A percentile compares a stretch with the other conserved stretches of the same genome.
Evolutionary conservation across 345 rosid species (phyloP).

Genomic region (Lepidium africanum): DNA sequence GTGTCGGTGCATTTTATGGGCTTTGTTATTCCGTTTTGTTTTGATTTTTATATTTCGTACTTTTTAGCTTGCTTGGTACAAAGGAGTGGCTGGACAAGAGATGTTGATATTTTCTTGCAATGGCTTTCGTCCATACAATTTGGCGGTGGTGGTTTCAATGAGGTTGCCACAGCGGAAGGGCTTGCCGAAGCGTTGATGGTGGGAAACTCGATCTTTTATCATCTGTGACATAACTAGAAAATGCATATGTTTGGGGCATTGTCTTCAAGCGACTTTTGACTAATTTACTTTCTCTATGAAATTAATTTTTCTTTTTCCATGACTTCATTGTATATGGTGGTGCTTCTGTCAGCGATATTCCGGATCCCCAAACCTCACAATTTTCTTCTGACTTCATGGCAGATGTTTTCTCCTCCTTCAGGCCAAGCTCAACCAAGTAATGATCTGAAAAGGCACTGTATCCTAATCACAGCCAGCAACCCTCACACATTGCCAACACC

Average conservation of each 20-base stretch:
- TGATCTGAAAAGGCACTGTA: conserved; percentile 79
- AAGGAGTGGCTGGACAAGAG: conserved; percentile 92
- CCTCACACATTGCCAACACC: conserved; percentile 91
- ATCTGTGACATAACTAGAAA: background rate
- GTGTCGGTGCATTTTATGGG: background rate
- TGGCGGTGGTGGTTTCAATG: conserved; percentile 88
- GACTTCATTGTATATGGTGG: background rate
- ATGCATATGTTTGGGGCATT: background rate
- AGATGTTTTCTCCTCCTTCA: conserved; percentile 78
- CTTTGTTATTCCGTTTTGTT: background rate
- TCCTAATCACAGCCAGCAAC: conserved; percentile 87
- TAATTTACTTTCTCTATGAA: background rate
- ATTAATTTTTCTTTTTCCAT: background rate
- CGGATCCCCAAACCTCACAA: background rate
- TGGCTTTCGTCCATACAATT: conserved; percentile 77
- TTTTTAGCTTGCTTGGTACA: conserved; percentile 82
- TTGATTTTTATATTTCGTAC: background rate
- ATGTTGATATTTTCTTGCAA: conserved; percentile 67
- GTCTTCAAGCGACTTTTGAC: background rate
- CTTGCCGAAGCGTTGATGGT: conserved; percentile 97
- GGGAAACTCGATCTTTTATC: conserved; percentile 11
- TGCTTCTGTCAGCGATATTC: conserved; percentile 9
- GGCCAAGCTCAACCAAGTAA: conserved; percentile 57
- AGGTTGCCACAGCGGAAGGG: conserved; percentile 97
- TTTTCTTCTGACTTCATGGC: conserved; percentile 26